Evolutionary conservation across 202 grass and related monocot species (phyloP), one percentile per base, ranked within the genome.

Genomic region (Schoenoplectus tabernaemontani): DNA sequence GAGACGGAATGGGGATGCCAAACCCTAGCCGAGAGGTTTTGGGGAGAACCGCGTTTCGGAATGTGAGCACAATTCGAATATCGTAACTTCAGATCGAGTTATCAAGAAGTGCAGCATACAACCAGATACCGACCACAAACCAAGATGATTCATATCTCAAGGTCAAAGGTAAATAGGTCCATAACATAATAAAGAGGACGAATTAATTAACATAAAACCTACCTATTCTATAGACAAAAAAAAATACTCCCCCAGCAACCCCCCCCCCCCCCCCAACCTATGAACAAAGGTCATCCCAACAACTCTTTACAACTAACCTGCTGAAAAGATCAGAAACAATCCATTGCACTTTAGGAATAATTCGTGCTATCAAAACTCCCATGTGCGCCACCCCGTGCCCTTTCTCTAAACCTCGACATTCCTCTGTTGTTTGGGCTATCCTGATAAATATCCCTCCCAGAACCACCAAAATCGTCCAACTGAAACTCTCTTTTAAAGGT

Each of bases 381-480:
- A 24, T 26, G 28, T 59, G 8, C 78, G 78, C 79, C 86, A 70
- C 3, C 68, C 83, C 5, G 58, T 6, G 38, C 83, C 83, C 59
- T 46, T 71, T 85, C 78, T 89, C 58, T 77, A 51, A 69, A 80
- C 86, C 83, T 86, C 58, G 62, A 58, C n/a, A 9, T 9, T 37
- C 85, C 84, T 62, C 82, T 77, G 22, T 79, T 86, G 43, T 65
- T 87, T 17, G 88, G 83, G 26, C 87, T 83, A 84, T 97, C 87
- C 53, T 87, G 58, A 65, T 86, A 76, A 79, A 88, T 84, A 3
- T 88, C 93, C 67, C 93, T 87, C 47, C 91, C 88, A 57, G 87
- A 97, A 43, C 85, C 87, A 87, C 83, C 87, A 11, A 68, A 76
- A 30, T 20, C 59, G 76, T 90, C 89, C 54, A 84, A 82, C 77